Percentiles rank a stretch among this genome's conserved stretches.
These are phyloP conservation scores for Lathyrus tuberosus DNA, from an alignment of 306 rosid genomes.

Conservation along the genomic window DNA sequence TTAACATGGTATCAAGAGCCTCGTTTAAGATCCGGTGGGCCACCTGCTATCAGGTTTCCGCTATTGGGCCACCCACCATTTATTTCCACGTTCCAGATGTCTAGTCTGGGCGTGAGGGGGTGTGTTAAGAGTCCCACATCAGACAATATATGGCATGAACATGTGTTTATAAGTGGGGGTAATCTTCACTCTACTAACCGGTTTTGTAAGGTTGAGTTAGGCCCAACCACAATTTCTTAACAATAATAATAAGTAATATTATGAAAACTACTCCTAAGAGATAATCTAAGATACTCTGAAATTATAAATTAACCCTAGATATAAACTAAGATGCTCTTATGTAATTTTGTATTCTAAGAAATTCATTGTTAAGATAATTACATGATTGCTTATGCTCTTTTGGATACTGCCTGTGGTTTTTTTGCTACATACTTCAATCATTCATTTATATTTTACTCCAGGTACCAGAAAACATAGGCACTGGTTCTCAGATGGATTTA, in stretches of 20 bases:
- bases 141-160: no score
- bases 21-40: no score
- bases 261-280: background rate
- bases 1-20: no score
- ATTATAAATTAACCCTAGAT: background rate
- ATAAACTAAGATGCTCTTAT: constrained; percentile 6
- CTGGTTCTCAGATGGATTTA: constrained; percentile 51
- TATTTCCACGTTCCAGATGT: no score
- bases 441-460: constrained; percentile 40
- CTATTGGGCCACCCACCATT: no score
- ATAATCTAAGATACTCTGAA: background rate
- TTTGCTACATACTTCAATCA: constrained; percentile 2
- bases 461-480: constrained; percentile 53
- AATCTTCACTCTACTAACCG: no score
- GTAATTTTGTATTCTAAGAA: background rate
- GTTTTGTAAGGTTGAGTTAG: no score
- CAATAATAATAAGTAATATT: background rate
- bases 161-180: no score
- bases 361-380: background rate
- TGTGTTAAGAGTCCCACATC: no score
- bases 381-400: constrained; percentile 15
- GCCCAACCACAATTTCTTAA: no score
- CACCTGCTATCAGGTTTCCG: no score
- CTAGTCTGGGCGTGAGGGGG: no score
- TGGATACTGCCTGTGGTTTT: constrained; percentile 25